phyloP scores from a whole-genome alignment of 177 flowering plant genomes.

The Telopea speciosissima region DNA sequence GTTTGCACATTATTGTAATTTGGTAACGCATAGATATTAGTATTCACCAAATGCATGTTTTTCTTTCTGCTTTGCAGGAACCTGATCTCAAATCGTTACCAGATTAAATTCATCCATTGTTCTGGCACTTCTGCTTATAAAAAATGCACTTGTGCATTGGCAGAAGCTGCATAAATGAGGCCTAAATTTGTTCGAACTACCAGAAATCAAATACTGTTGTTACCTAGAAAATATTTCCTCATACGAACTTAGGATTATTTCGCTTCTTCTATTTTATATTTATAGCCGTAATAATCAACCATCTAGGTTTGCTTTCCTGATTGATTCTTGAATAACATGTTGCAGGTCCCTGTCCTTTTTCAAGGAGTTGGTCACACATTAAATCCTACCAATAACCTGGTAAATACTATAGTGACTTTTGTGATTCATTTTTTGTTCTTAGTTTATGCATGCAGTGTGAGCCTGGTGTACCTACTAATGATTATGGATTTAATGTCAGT shows the following conservation, averaged over 20 bases:
- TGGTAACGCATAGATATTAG: too few species aligned
- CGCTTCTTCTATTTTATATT: too few species aligned
- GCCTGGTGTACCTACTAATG: neutral
- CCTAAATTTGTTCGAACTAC: too few species aligned
- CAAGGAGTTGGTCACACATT: slow-evolving; percentile 85
- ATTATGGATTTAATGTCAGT: neutral
- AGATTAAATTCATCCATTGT: too few species aligned
- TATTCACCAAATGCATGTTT: too few species aligned
- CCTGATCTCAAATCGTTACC: too few species aligned
- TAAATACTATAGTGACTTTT: slow-evolving; percentile 21
- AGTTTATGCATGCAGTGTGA: neutral
- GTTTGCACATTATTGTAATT: too few species aligned
- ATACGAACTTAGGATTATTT: too few species aligned
- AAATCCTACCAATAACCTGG: slow-evolving; percentile 75
- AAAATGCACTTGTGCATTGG: neutral
- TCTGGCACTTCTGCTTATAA: neutral
- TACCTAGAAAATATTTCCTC: neutral
- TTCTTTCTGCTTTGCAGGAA: too few species aligned
- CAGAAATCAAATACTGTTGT: too few species aligned
- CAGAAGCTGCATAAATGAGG: too few species aligned
- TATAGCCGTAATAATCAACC: neutral
- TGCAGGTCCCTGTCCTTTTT: slow-evolving; percentile 92
- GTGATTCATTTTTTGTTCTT: neutral
- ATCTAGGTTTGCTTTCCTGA: neutral
- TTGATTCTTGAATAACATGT: slow-evolving; percentile 9